phyloP scores from a whole-genome alignment of 192 early-diverging fungal species.

The Coemansia sp. region DNA sequence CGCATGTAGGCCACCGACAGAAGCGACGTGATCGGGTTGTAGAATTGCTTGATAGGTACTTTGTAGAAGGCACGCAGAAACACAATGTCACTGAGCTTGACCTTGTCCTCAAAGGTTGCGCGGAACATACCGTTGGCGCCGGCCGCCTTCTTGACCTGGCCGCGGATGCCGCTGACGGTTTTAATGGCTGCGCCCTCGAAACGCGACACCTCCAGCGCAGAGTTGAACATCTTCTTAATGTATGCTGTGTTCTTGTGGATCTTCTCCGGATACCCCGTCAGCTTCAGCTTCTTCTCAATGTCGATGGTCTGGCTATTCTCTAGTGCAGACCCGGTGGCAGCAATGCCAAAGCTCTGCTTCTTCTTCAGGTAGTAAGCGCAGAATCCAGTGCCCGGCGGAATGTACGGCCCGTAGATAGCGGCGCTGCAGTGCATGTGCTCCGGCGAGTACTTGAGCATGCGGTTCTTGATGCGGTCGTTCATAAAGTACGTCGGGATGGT shows the following conservation, averaged over 20 bases:
- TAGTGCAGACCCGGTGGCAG: constrained; percentile 92
- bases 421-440: constrained; percentile 99
- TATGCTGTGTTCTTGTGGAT: constrained; percentile 98
- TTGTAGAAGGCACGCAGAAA: constrained; percentile 98
- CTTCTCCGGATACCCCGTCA: constrained; percentile 92
- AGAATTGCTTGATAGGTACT: constrained; percentile 92
- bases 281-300: constrained; percentile 99
- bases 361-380: constrained; percentile 67
- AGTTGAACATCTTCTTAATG: constrained; percentile 98
- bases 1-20: constrained; percentile 91
- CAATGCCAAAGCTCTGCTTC: constrained; percentile 92
- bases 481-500: constrained; percentile 93
- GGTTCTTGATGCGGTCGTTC: constrained; percentile 88
- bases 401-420: constrained; percentile 92
- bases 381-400: constrained; percentile 95
- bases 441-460: constrained; percentile 99
- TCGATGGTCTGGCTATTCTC: constrained; percentile 93
- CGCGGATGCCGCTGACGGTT: constrained; percentile 96
- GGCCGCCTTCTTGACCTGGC: constrained; percentile 94
- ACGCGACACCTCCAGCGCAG: constrained; percentile 94
- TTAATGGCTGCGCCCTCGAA: constrained; percentile 96
- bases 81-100: constrained; percentile 97
- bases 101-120: constrained; percentile 98
- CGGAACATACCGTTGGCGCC: constrained; percentile 91
- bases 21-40: constrained; percentile 96